Conservation (phyloP, 2,329 filamentous ascomycete species). For the Aspergillus fijiensis region DNA sequence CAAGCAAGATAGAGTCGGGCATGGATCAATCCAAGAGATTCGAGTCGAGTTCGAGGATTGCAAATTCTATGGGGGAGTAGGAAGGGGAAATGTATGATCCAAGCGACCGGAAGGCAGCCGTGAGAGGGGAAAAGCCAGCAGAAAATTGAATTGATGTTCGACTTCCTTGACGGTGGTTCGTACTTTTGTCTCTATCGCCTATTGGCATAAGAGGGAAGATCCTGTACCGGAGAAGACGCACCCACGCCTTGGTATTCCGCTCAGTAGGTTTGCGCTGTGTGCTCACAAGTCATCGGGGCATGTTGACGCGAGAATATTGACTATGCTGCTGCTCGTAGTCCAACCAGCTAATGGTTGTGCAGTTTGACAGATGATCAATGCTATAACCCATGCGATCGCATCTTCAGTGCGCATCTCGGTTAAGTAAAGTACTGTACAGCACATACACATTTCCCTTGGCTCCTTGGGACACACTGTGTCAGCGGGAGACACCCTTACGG, state of each 20-base stretch:
- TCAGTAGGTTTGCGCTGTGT: too few species aligned
- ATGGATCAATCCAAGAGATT: neutral
- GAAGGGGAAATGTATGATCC: neutral
- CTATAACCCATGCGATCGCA: neutral
- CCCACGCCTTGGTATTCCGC: neutral
- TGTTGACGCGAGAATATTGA: neutral
- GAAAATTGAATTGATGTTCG: neutral
- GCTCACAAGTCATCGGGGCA: neutral
- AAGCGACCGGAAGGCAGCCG: neutral
- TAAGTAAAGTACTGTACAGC: neutral
- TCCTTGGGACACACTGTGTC: neutral
- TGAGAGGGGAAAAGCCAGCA: neutral
- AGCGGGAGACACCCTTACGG: neutral
- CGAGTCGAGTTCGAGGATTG: neutral
- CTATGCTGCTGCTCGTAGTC: neutral
- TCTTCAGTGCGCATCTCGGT: neutral
- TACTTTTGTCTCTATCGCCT: constrained; percentile 4
- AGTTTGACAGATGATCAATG: neutral
- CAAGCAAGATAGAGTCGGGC: neutral
- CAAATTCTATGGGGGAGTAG: neutral
- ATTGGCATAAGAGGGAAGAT: too few species aligned
- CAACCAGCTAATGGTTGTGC: neutral
- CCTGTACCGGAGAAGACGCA: neutral
- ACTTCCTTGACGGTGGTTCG: neutral
- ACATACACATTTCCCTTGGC: neutral